A percentile compares a stretch with the other conserved stretches of the same genome.
phyloP scores from a whole-genome alignment of 106 monocot species.

The Xerophyta viscosa region DNA sequence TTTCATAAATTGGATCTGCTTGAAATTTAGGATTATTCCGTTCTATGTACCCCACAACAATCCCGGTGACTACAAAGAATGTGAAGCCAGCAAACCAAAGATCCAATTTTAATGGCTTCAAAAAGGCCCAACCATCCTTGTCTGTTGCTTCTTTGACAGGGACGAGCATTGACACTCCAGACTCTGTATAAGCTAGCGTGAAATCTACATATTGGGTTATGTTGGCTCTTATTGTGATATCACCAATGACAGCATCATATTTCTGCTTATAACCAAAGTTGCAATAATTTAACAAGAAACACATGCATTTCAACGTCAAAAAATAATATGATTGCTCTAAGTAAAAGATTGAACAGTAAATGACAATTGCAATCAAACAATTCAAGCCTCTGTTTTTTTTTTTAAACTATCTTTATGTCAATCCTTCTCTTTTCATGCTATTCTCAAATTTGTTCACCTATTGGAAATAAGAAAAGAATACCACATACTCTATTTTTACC shows the following conservation, averaged over 20 bases:
- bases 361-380: no score
- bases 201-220: conserved; percentile 53
- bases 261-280: no score
- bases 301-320: no score
- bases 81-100: conserved; percentile 29
- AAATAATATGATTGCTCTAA: no score
- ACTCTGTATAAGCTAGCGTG: conserved; percentile 43
- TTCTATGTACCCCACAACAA: conserved; percentile 49
- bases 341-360: no score
- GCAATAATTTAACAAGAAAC: no score
- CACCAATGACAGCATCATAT: conserved; percentile 52
- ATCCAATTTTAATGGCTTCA: conserved; percentile 22
- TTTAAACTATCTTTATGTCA: no score
- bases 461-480: no score
- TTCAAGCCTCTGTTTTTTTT: no score
- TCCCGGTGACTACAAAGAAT: conserved; percentile 44
- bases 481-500: no score
- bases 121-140: conserved; percentile 37
- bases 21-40: conserved; percentile 40
- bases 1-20: conserved; percentile 24
- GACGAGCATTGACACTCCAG: conserved; percentile 53
- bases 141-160: conserved; percentile 27
- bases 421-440: no score
- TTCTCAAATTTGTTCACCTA: no score
- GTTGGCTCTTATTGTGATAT: conserved; percentile 49